Evolutionary conservation across 73 alveolate genomes (phyloP), one percentile per base, ranked within the genome.

Genomic region (Stentor coeruleus): DNA sequence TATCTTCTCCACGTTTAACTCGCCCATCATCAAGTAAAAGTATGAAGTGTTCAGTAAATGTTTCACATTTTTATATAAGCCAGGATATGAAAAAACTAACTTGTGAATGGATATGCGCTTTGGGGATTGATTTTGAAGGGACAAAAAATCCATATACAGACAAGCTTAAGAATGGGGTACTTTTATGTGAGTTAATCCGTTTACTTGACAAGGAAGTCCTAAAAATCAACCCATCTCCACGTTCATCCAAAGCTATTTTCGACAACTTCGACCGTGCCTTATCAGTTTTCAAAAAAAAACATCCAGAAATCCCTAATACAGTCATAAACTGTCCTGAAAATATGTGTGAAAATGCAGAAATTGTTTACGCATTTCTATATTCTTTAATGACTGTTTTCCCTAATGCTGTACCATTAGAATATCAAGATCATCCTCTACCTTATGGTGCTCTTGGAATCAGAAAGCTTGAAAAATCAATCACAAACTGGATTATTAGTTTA

Each of bases 401-500:
- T 0, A 2, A 20, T 0, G 79, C 79, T 1, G 40, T 20, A 33
- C 39, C 79, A 2, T 40, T 66, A 28, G 79, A 66, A 33, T 66
- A 66, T 33, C 79, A 66, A 66, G 37, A 66, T 33, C n/a, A 31
- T 33, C 79, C 79, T 0, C 33, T 66, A 33, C 79, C n/a, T 20
- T 66, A 66, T 66, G 79, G 79, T 0, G 79, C 79, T 66, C n/a
- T 66, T 20, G 79, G 40, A 1, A 66, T 66, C 39, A 20, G 37
- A 66, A 66, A 33, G 33, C 79, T 66, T 66, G 79, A 66, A 33
- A 31, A 0, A 33, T 26, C 42, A 28, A 66, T 66, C 37, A 20
- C 37, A 33, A 26, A 33, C n/a, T 66, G 79, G 37, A 11, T 66
- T 0, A 33, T 20, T 14, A 15, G 15, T 20, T 31, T 66, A 33